Conservation (phyloP, 495 filamentous ascomycete genomes). For the Tuber magnatum region DNA sequence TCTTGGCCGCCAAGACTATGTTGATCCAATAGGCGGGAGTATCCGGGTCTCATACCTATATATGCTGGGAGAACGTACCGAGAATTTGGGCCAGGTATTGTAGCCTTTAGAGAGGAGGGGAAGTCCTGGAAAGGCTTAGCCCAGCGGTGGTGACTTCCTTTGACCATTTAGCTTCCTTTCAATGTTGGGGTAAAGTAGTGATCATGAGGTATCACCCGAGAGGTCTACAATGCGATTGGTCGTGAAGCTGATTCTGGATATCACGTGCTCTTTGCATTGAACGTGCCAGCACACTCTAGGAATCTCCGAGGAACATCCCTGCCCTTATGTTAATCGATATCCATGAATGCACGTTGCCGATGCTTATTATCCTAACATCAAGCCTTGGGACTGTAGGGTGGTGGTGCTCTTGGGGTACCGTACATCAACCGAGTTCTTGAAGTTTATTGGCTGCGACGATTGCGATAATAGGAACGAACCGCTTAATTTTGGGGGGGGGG, state of each 20-base stretch:
- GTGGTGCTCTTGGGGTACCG: not conserved
- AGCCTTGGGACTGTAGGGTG: no score
- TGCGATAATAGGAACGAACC: not conserved
- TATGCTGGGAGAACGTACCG: not conserved
- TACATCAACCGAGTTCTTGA: not conserved
- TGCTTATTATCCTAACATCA: not conserved
- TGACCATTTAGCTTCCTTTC: not conserved
- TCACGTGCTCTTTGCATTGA: no score
- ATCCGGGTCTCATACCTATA: not conserved
- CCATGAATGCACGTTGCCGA: not conserved
- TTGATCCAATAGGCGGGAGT: not conserved
- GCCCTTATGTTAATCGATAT: not conserved
- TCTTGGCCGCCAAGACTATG: not conserved
- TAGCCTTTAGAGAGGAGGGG: not conserved
- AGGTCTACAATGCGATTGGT: not conserved
- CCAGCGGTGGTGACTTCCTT: not conserved
- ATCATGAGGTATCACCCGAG: not conserved
- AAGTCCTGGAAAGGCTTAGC: not conserved
- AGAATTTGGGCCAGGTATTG: not conserved
- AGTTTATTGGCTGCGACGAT: not conserved
- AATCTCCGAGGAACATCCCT: not conserved
- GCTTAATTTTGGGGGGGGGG: not conserved
- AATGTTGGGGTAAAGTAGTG: not conserved
- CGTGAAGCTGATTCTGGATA: no score
- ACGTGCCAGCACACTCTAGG: not conserved